Conservation (phyloP, 352 stramenopile genomes). For the Pythium guiyangense region DNA sequence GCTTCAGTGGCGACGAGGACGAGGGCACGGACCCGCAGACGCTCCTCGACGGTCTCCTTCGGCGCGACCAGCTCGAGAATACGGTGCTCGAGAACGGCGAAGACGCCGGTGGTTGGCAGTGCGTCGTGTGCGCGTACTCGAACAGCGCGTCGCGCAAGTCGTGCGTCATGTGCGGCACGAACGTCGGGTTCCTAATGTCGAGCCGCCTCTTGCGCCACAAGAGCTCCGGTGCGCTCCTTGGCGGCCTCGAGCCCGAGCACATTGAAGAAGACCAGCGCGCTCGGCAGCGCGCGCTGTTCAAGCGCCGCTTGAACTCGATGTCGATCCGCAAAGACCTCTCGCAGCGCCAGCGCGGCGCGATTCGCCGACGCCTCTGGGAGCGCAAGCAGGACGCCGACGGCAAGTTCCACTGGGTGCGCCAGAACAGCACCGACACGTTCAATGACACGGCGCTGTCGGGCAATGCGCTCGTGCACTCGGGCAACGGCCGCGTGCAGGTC, state of each 20-base stretch:
- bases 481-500: conserved; percentile 24
- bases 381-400: conserved; percentile 50
- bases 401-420: conserved; percentile 72
- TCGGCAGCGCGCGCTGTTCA: conserved; percentile 56
- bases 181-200: conserved; percentile 24
- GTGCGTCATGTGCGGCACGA: conserved; percentile 70
- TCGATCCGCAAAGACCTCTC: conserved; percentile 52
- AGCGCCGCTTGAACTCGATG: conserved; percentile 68
- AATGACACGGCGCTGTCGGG: conserved; percentile 11
- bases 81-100: conserved; percentile 43
- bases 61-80: conserved; percentile 54
- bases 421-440: conserved; percentile 46
- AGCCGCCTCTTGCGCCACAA: conserved; percentile 31
- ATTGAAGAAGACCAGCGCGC: conserved; percentile 32
- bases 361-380: conserved; percentile 59
- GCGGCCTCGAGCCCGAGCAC: conserved; percentile 24
- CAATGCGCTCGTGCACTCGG: conserved; percentile 16
- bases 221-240: conserved; percentile 51
- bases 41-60: conserved; percentile 54
- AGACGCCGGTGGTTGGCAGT: conserved; percentile 55
- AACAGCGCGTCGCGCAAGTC: conserved; percentile 33
- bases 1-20: conserved; percentile 19
- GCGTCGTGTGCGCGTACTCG: conserved; percentile 60
- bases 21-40: conserved; percentile 8
- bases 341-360: conserved; percentile 62